Conservation (phyloP, 352 stramenopile species). For the Pythium monospermum region DNA sequence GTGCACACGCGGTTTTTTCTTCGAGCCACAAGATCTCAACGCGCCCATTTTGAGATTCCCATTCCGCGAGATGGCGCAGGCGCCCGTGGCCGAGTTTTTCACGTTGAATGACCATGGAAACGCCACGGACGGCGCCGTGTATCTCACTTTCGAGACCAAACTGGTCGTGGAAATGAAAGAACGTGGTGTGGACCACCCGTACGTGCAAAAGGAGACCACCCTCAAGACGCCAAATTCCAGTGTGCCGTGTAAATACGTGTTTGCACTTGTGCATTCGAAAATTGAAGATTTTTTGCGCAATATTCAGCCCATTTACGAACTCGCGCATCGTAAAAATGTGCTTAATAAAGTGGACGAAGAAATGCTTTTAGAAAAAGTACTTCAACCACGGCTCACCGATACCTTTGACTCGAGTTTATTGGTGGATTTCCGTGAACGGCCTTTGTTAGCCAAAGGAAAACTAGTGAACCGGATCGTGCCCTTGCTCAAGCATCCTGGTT, state of each 20-base stretch:
- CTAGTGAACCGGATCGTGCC: constrained; percentile 77
- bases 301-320: constrained; percentile 54
- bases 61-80: constrained; percentile 63
- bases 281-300: constrained; percentile 59
- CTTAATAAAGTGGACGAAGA: constrained; percentile 72
- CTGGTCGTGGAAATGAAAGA: constrained; percentile 70
- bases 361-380: constrained; percentile 48
- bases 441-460: constrained; percentile 43
- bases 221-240: too few relatives aligned
- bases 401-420: constrained; percentile 80
- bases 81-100: constrained; percentile 51
- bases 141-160: constrained; percentile 56
- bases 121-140: constrained; percentile 19
- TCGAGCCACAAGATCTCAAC: constrained; percentile 73
- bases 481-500: constrained; percentile 83
- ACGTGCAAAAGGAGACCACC: constrained; percentile 39
- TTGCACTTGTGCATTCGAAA: constrained; percentile 67
- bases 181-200: constrained; percentile 64
- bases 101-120: constrained; percentile 7
- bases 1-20: constrained; percentile 87
- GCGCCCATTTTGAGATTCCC: constrained; percentile 76
- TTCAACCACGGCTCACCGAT: constrained; percentile 44
- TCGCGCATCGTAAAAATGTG: constrained; percentile 44
- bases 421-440: constrained; percentile 78
- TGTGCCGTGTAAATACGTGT: constrained; percentile 49